Percentiles rank a stretch among this genome's conserved stretches.
Conservation (phyloP, 129 eudicot species). For the Deinandra increscens region DNA sequence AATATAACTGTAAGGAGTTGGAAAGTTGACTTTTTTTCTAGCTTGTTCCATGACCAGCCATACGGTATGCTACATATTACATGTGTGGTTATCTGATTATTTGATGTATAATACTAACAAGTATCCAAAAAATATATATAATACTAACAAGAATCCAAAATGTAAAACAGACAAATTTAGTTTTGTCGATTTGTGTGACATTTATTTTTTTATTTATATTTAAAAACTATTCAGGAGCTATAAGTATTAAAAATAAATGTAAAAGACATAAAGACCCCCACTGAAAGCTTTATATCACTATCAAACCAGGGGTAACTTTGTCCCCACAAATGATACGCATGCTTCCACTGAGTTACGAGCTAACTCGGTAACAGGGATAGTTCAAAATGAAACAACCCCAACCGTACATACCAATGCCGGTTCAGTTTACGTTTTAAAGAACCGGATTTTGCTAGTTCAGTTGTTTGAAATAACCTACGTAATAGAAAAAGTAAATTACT, state of each 20-base stretch:
- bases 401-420: no score
- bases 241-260: not conserved
- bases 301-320: not conserved
- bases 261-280: slow-evolving; percentile 32
- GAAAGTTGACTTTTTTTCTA: slow-evolving; percentile 14
- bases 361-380: not conserved
- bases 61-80: not conserved
- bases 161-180: slow-evolving; percentile 26
- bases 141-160: slow-evolving; percentile 1
- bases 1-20: no score
- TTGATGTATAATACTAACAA: slow-evolving; percentile 10
- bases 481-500: no score
- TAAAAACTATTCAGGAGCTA: not conserved
- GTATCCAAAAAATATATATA: slow-evolving; percentile 9
- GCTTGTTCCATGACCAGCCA: not conserved
- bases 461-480: no score
- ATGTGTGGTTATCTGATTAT: slow-evolving; percentile 25
- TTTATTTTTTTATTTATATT: not conserved
- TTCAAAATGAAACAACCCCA: no score
- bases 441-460: no score
- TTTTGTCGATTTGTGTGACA: slow-evolving; percentile 24
- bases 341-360: not conserved
- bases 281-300: not conserved
- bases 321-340: not conserved
- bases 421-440: no score